Conservation (phyloP, 495 filamentous ascomycete genomes). For the Penicillium psychrofluorescens region DNA sequence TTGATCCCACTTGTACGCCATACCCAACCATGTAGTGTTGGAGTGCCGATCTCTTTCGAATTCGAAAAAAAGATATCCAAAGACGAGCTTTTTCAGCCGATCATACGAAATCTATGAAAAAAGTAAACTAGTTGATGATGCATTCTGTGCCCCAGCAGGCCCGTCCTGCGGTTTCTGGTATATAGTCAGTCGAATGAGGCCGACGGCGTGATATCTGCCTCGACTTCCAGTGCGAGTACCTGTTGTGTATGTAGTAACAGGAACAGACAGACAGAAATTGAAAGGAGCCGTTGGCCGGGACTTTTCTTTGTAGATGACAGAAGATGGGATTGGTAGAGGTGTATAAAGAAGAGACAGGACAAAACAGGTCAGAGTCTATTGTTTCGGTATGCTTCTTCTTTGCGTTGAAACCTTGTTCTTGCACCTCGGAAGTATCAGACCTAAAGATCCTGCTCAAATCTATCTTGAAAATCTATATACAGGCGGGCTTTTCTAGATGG, state of each 20-base stretch:
- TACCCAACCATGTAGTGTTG: conserved; percentile 8
- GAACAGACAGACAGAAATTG: neutral
- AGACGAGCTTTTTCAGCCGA: conserved; percentile 8
- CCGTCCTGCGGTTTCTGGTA: too few relatives aligned
- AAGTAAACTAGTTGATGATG: conserved; percentile 6
- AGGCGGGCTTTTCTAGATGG: too few relatives aligned
- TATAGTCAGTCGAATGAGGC: too few relatives aligned
- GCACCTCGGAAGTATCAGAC: too few relatives aligned
- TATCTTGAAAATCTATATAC: too few relatives aligned
- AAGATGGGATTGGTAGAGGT: too few relatives aligned
- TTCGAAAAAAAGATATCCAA: neutral
- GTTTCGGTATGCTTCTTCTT: too few relatives aligned
- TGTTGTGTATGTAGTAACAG: conserved; percentile 4
- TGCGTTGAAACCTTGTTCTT: too few relatives aligned
- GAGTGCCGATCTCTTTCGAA: conserved; percentile 5
- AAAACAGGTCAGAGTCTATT: too few relatives aligned
- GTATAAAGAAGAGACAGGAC: too few relatives aligned
- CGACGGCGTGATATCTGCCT: neutral
- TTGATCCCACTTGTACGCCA: conserved; percentile 7
- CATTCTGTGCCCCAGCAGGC: conserved; percentile 2
- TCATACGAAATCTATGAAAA: conserved; percentile 11
- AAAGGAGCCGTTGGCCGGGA: neutral
- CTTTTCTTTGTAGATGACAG: too few relatives aligned
- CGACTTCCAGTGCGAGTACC: neutral
- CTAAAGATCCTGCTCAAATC: too few relatives aligned